These are phyloP conservation scores for Adansonia rubrostipa DNA, from an alignment of 441 rosid species.

Conservation along the genomic window DNA sequence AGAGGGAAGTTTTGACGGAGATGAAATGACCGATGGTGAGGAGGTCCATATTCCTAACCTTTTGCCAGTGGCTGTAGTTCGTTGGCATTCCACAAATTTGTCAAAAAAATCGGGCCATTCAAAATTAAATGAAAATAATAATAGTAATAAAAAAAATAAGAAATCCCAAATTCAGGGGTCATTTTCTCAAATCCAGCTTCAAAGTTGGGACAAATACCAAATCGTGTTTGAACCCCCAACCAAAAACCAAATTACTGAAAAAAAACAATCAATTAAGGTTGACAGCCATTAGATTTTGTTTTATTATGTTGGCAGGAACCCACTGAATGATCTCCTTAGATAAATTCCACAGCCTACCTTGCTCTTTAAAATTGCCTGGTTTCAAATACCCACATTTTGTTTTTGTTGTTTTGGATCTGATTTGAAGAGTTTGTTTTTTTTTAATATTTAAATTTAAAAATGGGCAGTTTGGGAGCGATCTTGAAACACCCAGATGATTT, in stretches of 20 bases:
- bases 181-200: not conserved
- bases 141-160: no score
- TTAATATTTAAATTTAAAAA: constrained; percentile 21
- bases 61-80: not conserved
- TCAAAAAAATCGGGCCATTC: not conserved
- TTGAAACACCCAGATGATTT: constrained; percentile 81
- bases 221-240: not conserved
- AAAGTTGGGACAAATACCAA: not conserved
- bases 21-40: no score
- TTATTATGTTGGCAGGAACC: not conserved
- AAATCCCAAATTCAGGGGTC: not conserved
- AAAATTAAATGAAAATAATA: no score
- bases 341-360: not conserved
- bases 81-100: not conserved
- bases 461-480: constrained; percentile 76
- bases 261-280: no score
- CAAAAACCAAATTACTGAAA: not conserved
- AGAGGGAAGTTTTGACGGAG: no score
- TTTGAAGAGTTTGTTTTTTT: constrained; percentile 3
- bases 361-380: not conserved
- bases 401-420: constrained; percentile 13
- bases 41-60: not conserved
- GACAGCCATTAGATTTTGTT: no score
- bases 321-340: not conserved
- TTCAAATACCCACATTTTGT: not conserved